Evolutionary conservation across 2,329 filamentous ascomycete species (phyloP).

Genomic region (Cladosporium sphaerospermum): DNA sequence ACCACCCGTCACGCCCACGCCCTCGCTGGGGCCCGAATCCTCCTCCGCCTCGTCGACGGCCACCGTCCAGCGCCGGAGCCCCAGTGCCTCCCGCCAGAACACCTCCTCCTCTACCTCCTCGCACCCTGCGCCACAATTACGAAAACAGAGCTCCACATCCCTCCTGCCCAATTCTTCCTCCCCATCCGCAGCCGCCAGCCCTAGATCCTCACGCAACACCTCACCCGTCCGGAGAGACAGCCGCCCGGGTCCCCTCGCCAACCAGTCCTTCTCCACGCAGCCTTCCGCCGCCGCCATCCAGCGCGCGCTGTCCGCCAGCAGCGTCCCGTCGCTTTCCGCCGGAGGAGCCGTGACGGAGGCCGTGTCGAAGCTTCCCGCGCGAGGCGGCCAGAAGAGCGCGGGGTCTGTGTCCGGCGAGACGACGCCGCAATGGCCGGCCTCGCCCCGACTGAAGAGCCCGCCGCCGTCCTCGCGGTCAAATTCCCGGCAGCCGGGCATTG

Average conservation of each 20-base stretch:
- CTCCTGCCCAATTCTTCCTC: slow-evolving; percentile 22
- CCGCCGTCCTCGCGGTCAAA: slow-evolving; percentile 55
- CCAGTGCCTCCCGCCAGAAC: slow-evolving; percentile 9
- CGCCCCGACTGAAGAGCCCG: slow-evolving; percentile 61
- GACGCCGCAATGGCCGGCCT: slow-evolving; percentile 67
- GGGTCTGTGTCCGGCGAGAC: slow-evolving; percentile 39
- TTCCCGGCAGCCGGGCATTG: slow-evolving; percentile 38
- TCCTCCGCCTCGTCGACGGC: slow-evolving; percentile 7
- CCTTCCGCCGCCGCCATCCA: slow-evolving; percentile 58
- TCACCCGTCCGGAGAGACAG: slow-evolving; percentile 45
- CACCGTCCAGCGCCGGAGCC: slow-evolving; percentile 6
- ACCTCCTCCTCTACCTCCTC: slow-evolving; percentile 14
- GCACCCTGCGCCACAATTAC: slow-evolving; percentile 12
- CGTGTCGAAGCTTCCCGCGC: slow-evolving; percentile 52
- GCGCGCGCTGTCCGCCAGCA: slow-evolving; percentile 62
- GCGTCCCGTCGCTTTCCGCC: slow-evolving; percentile 58
- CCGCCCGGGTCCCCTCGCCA: slow-evolving; percentile 29
- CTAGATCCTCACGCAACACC: slow-evolving; percentile 42
- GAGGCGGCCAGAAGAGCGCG: slow-evolving; percentile 52
- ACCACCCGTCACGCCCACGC: background rate
- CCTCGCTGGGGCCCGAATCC: background rate
- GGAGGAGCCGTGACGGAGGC: slow-evolving; percentile 50
- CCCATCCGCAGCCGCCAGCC: slow-evolving; percentile 37
- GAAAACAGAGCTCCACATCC: slow-evolving; percentile 25
- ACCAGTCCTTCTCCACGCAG: slow-evolving; percentile 36